Base-by-base conservation (phyloP, 305 asterid genomes). In the Fraxinus greggii region DNA sequence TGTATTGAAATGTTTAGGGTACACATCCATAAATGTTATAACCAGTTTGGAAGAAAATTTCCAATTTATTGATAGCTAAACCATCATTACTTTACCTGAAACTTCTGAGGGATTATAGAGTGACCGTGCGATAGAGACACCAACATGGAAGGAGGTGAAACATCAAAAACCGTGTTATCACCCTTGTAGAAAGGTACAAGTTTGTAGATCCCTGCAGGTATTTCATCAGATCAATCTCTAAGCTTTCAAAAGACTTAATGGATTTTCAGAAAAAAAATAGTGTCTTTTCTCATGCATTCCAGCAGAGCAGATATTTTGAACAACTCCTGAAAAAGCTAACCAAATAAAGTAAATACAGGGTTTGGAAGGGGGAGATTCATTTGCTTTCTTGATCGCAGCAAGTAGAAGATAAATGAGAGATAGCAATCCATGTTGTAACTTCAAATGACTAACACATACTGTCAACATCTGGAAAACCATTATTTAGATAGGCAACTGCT, bases 161-260 rank as follows among this genome's bases (percentile, higher is more conserved):
- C 99, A 82, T 95, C 99, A 91, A 95, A 95, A 78, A 95, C 89
- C 33, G 98, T 95, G 85, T 94, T 94, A 88, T 95, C 99, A 21
- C 99, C 99, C 90, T 93, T 95, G 94, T 94, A 95, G 89, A 92
- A 95, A 84, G 99, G 97, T 85, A 95, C 78, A 79, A 95, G 95
- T 90, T 93, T 90, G 91, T 92, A 95, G 85, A 78, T 83, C 75
- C 99, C 99, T 95, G 93, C 76, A 84, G n/a, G 85, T 12, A 83
- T 82, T 83, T 84, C 83, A 80, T 54, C 78, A 84, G 78, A 81
- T 45, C 75, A 78, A 69, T 74, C 63, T 65, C 38, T 75, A 76
- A 77, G 81, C 75, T 77, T 70, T 73, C 78, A 78, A 48, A 70
- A 79, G 77, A 79, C 59, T 54, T 56, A 19, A 33, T 59, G 40